Conservation (phyloP, 2,329 filamentous ascomycete genomes). For the Aschersonia sp. region DNA sequence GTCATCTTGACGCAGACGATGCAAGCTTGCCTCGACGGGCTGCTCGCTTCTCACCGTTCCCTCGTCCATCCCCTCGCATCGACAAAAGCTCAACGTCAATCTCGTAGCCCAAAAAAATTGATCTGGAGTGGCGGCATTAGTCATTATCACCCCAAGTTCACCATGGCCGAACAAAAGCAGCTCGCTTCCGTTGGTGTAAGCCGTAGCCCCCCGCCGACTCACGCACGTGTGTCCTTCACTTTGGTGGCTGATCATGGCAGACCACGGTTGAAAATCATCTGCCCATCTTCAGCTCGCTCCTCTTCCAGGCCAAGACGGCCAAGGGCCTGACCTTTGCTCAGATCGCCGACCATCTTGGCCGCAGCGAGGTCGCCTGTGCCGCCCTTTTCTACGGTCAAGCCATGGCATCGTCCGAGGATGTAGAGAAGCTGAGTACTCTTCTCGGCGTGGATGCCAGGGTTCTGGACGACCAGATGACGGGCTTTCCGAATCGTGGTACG, state of each 20-base stretch:
- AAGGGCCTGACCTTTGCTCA: constrained; percentile 67
- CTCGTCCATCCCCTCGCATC: no score
- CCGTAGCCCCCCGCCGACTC: not conserved
- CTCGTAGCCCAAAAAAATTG: no score
- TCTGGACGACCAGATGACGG: constrained; percentile 49
- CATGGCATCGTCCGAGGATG: constrained; percentile 55
- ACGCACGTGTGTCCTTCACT: not conserved
- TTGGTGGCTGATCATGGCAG: constrained; percentile 20
- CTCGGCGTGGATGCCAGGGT: constrained; percentile 43
- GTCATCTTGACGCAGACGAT: no score
- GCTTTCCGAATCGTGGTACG: constrained; percentile 69
- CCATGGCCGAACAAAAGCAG: constrained; percentile 1
- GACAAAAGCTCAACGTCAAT: no score
- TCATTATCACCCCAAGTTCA: not conserved
- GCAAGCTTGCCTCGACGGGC: no score
- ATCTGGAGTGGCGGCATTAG: no score
- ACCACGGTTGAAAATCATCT: constrained; percentile 53
- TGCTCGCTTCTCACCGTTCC: no score
- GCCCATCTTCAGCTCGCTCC: constrained; percentile 53
- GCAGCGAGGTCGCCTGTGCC: constrained; percentile 72
- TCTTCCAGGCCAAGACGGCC: constrained; percentile 58
- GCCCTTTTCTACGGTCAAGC: constrained; percentile 87
- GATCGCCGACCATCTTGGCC: constrained; percentile 59
- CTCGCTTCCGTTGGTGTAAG: constrained; percentile 4
- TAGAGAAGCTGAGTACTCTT: constrained; percentile 48